Evolutionary conservation across 202 grass and related monocot species (phyloP).

Genomic region (Hordeum pubiflorum): DNA sequence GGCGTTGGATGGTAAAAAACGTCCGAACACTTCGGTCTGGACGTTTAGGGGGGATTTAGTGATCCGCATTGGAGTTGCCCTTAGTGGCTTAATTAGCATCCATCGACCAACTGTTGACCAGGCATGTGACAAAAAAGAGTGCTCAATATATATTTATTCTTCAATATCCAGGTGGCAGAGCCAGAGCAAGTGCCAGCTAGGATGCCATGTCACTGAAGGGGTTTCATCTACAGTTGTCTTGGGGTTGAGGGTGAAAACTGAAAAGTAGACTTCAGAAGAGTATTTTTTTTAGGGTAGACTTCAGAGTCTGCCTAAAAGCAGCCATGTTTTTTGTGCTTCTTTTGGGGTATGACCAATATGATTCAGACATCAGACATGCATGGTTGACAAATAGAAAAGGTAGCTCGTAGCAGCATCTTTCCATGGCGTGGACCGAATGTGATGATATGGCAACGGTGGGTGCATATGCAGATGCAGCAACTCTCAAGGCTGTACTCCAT

Average conservation of each 20-base stretch:
- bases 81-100: background rate
- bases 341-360: background rate
- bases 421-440: background rate
- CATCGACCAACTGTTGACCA: background rate
- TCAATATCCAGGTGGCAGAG: background rate
- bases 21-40: too few species aligned
- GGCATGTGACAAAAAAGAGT: background rate
- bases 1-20: too few species aligned
- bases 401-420: background rate
- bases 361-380: background rate
- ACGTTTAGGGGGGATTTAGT: too few species aligned
- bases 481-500: background rate
- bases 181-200: background rate
- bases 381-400: slow-evolving; percentile 5
- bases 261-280: background rate
- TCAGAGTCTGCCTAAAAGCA: background rate
- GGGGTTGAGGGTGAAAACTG: background rate
- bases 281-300: background rate
- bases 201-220: background rate
- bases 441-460: slow-evolving; percentile 8
- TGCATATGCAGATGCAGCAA: background rate
- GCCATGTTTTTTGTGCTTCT: background rate
- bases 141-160: background rate
- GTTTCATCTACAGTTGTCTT: background rate
- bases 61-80: too few species aligned